phyloP scores from a whole-genome alignment of 306 rosid genomes.

The Hylodesmum podocarpum region DNA sequence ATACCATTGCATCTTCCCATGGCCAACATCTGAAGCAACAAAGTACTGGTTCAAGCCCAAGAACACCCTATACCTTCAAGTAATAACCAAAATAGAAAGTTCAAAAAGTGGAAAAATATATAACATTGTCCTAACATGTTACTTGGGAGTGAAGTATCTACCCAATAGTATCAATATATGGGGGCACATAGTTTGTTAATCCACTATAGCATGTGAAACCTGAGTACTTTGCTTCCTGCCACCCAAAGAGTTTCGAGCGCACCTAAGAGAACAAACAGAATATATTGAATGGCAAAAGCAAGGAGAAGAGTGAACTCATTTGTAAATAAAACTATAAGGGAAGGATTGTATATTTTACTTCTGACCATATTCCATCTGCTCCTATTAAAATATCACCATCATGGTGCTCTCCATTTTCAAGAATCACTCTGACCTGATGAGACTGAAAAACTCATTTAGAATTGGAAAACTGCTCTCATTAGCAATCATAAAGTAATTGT shows the following conservation, averaged over 20 bases:
- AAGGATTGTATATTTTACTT: conserved; percentile 40
- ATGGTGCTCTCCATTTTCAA: conserved; percentile 44
- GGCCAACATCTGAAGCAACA: conserved; percentile 50
- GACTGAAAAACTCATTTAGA: not conserved
- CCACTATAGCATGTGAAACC: conserved; percentile 52
- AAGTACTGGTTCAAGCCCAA: conserved; percentile 51
- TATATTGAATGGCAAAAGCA: not conserved
- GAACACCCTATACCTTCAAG: conserved; percentile 48
- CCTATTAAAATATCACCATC: conserved; percentile 48
- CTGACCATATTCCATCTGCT: conserved; percentile 57
- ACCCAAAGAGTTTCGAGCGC: conserved; percentile 44
- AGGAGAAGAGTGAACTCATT: not conserved
- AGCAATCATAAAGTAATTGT: not conserved
- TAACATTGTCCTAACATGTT: not conserved
- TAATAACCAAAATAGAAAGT: conserved; percentile 4
- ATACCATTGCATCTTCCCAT: conserved; percentile 54
- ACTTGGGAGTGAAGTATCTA: conserved; percentile 13
- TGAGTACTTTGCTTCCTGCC: conserved; percentile 41
- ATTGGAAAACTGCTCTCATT: not conserved
- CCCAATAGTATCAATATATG: conserved; percentile 46
- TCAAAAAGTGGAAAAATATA: not conserved
- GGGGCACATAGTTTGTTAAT: conserved; percentile 44
- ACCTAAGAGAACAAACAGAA: conserved; percentile 35
- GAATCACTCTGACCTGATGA: conserved; percentile 40
- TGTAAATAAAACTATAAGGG: conserved; percentile 5